Conservation (phyloP, 2,329 filamentous ascomycete species). For the Colletotrichum sublineola region DNA sequence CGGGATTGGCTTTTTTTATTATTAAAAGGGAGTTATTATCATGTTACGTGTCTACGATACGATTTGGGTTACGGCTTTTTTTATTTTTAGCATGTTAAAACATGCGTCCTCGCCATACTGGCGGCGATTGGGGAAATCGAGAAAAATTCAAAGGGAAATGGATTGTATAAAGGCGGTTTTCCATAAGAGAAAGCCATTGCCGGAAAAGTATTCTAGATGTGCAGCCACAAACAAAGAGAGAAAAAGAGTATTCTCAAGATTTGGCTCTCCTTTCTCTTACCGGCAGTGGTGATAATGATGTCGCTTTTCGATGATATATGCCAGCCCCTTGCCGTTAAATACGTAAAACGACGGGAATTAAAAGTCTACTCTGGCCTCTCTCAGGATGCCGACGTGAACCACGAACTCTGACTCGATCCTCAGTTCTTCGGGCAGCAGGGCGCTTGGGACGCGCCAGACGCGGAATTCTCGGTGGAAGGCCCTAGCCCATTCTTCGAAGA, state of each 20-base stretch:
- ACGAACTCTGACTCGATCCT: conserved; percentile 80
- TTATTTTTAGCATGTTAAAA: conserved; percentile 9
- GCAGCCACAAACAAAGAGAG: conserved; percentile 4
- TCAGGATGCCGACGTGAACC: conserved; percentile 81
- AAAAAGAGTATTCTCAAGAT: conserved; percentile 15
- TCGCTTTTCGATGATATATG: not conserved
- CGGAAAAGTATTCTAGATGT: conserved; percentile 29
- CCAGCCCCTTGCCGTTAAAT: not conserved
- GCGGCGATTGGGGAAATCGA: conserved; percentile 28
- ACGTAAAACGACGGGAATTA: not conserved
- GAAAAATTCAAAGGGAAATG: conserved; percentile 22
- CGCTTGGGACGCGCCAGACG: conserved; percentile 82
- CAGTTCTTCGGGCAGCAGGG: conserved; percentile 70
- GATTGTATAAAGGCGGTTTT: conserved; percentile 17
- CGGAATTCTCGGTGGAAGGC: conserved; percentile 76
- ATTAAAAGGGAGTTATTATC: conserved; percentile 28
- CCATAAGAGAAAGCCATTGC: not conserved
- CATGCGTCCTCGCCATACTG: conserved; percentile 2
- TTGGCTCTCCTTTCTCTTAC: not conserved
- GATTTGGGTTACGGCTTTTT: conserved; percentile 22
- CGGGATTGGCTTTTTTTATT: conserved; percentile 24
- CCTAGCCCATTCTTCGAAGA: conserved; percentile 85
- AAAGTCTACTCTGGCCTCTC: conserved; percentile 40
- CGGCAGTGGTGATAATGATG: too few species aligned
- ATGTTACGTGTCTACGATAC: conserved; percentile 39